Base-by-base conservation (phyloP, 2,329 filamentous ascomycete species). In the Aspergillus sojae region DNA sequence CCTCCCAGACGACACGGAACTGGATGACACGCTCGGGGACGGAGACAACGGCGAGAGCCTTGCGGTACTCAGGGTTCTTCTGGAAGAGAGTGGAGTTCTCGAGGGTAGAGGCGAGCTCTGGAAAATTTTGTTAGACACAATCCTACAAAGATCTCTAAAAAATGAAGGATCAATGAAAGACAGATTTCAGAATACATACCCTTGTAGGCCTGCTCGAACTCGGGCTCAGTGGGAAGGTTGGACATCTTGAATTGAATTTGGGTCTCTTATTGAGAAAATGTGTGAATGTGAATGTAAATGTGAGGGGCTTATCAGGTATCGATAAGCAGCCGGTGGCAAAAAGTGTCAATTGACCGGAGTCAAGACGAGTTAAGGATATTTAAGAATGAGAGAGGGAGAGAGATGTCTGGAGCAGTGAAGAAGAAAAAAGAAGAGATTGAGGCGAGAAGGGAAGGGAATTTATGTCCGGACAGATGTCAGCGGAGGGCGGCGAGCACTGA, bases 151-250 rank as follows among this genome's bases (percentile, higher is more conserved):
- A n/a, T 14, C 39, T 46, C 48, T 57, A 12, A 36, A 36, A 5
- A 26, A 26, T 4, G 4, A 26, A 26, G 23, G 45, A 50, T 58
- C 19, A 56, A 61, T 43, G 36, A 48, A 16, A 7, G 19, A 45
- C 9, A 2, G 14, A 46, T 7, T 41, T 50, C 26, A 41, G 41
- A 32, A 39, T 50, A 78, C 85, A 76, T 83, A 96, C 93, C 93
- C 81, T 93, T 92, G 88, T 96, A 96, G 77, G 94, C 94, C 88
- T 98, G 94, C 89, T 97, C 89, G 85, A 98, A 98, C 85, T 99
- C 94, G 77, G 95, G 94, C 88, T 98, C 94, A 68, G 84, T 83
- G 58, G 92, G 88, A 75, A 95, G 86, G 85, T 95, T 90, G 71
- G 93, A 91, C 92, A 96, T 95, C 70, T 70, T 84, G 71, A 61